phyloP scores from a whole-genome alignment of 2,329 filamentous ascomycete species.

The Venturia carpophila region DNA sequence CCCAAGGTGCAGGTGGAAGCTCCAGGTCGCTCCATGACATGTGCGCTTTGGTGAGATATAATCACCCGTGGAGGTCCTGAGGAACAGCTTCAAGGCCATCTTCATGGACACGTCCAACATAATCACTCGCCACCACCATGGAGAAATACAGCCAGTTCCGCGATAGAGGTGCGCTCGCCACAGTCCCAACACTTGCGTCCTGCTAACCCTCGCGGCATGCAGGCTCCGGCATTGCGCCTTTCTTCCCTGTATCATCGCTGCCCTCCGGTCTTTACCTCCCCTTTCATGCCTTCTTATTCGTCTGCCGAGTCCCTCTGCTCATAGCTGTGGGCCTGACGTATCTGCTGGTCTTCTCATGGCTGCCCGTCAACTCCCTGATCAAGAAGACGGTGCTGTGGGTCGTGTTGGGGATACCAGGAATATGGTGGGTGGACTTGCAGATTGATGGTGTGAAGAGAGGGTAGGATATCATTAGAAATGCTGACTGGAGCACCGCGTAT shows the following conservation, averaged over 20 bases:
- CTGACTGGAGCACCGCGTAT: background rate
- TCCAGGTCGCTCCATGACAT: background rate
- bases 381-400: constrained; percentile 85
- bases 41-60: background rate
- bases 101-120: background rate
- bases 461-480: constrained; percentile 34
- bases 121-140: constrained; percentile 45
- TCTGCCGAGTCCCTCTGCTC: constrained; percentile 72
- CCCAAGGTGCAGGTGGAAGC: background rate
- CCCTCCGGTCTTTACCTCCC: constrained; percentile 55
- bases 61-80: background rate
- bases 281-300: constrained; percentile 64
- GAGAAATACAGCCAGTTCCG: constrained; percentile 93
- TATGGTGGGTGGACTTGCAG: constrained; percentile 98
- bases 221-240: constrained; percentile 95
- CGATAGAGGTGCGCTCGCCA: constrained; percentile 60
- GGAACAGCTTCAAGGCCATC: too few relatives aligned
- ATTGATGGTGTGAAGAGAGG: constrained; percentile 94
- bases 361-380: constrained; percentile 59
- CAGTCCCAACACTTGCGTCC: background rate
- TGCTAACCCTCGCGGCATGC: constrained; percentile 17
- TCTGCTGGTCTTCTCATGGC: constrained; percentile 74
- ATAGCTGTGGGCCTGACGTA: constrained; percentile 59
- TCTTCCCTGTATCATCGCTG: constrained; percentile 70
- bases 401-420: constrained; percentile 77